Evolutionary conservation across 2,329 filamentous ascomycete species (phyloP).

Genomic region (Hypoxylon sp.): DNA sequence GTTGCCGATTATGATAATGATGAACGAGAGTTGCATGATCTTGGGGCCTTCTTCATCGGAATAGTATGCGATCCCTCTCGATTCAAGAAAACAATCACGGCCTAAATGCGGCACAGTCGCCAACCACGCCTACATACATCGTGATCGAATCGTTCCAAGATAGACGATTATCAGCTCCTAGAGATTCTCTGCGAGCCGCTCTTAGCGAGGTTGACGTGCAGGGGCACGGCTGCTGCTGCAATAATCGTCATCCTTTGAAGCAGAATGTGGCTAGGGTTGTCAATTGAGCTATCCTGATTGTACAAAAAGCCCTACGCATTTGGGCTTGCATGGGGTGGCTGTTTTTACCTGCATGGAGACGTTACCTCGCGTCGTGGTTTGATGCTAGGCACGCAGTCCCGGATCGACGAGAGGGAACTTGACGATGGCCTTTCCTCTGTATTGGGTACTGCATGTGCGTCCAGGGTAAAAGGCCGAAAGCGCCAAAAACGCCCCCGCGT

Average conservation of each 20-base stretch:
- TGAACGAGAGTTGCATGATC: constrained; percentile 37
- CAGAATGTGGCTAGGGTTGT: constrained; percentile 38
- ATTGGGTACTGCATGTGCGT: constrained; percentile 34
- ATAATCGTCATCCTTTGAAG: constrained; percentile 38
- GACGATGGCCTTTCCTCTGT: constrained; percentile 38
- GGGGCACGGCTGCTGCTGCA: constrained; percentile 36
- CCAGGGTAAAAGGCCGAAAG: constrained; percentile 38
- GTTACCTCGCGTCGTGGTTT: constrained; percentile 45
- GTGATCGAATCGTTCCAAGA: constrained; percentile 39
- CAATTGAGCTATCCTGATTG: constrained; percentile 36
- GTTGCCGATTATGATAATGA: constrained; percentile 32
- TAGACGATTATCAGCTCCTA: constrained; percentile 26
- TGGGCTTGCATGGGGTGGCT: constrained; percentile 40
- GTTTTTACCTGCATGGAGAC: constrained; percentile 44
- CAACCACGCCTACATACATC: constrained; percentile 31
- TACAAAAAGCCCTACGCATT: constrained; percentile 39
- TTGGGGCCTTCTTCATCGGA: constrained; percentile 16
- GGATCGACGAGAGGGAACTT: constrained; percentile 43
- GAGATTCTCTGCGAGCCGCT: constrained; percentile 47
- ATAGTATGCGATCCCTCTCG: constrained; percentile 15
- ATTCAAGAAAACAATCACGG: neutral
- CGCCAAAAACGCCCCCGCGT: constrained; percentile 34
- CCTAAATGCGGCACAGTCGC: constrained; percentile 24
- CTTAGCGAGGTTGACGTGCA: constrained; percentile 47
- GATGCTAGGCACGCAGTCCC: constrained; percentile 42